These are phyloP conservation scores for Cyberlindnera euphorbiae DNA, from an alignment of 805 yeast genomes.

Conservation along the genomic window DNA sequence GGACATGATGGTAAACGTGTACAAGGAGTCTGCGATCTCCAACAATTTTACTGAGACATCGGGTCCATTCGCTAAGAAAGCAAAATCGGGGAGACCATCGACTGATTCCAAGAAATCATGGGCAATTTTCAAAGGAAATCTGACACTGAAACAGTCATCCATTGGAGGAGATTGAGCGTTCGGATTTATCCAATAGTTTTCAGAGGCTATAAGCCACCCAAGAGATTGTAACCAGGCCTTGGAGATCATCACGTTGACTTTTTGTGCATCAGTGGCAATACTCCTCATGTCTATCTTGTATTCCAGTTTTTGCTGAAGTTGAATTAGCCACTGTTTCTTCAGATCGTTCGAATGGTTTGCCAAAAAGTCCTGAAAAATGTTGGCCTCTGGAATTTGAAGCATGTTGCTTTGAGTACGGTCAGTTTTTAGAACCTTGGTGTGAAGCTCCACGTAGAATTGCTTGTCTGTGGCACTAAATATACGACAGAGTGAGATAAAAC, in stretches of 20 bases:
- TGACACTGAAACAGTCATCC: slow-evolving; percentile 18
- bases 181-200: slow-evolving; percentile 16
- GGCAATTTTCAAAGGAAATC: slow-evolving; percentile 22
- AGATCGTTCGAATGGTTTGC: slow-evolving; percentile 14
- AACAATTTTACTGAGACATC: slow-evolving; percentile 21
- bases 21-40: slow-evolving; percentile 23
- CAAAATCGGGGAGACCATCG: slow-evolving; percentile 19
- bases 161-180: slow-evolving; percentile 9
- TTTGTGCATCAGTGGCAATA: slow-evolving; percentile 20
- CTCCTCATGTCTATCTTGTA: slow-evolving; percentile 9
- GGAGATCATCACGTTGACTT: slow-evolving; percentile 20
- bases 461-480: slow-evolving; percentile 23
- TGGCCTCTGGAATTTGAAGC: slow-evolving; percentile 8
- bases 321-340: slow-evolving; percentile 21
- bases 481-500: slow-evolving; percentile 22
- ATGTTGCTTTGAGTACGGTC: slow-evolving; percentile 6
- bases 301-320: slow-evolving; percentile 19
- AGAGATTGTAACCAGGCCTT: slow-evolving; percentile 24
- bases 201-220: slow-evolving; percentile 23
- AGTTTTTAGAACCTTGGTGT: slow-evolving; percentile 14
- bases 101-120: slow-evolving; percentile 17
- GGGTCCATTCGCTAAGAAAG: slow-evolving; percentile 24
- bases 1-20: slow-evolving; percentile 16
- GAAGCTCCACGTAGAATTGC: slow-evolving; percentile 20
- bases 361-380: slow-evolving; percentile 15